These are phyloP conservation scores for Elaphomyces granulatus DNA, from an alignment of 495 filamentous ascomycete genomes.

Conservation along the genomic window DNA sequence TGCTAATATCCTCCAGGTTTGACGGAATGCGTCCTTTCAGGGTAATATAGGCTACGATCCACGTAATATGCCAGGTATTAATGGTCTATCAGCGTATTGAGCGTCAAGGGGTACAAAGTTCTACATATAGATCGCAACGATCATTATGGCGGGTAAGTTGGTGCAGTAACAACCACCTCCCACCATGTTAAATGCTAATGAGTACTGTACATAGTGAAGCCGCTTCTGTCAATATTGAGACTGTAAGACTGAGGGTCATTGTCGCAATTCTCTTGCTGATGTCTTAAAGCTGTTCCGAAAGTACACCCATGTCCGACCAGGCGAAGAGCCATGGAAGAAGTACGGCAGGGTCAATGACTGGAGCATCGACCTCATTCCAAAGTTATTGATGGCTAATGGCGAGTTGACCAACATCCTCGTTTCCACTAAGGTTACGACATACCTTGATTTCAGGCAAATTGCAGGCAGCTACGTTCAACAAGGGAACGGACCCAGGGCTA, in stretches of 20 bases:
- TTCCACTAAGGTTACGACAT: slow-evolving; percentile 90
- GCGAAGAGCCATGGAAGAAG: slow-evolving; percentile 93
- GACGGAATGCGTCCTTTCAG: slow-evolving; percentile 97
- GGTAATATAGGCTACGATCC: slow-evolving; percentile 48
- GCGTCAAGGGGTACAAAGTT: slow-evolving; percentile 98
- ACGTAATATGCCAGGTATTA: no score
- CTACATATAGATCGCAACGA: slow-evolving; percentile 98
- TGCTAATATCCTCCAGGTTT: slow-evolving; percentile 48
- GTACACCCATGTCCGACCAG: slow-evolving; percentile 66
- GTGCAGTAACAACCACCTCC: slow-evolving; percentile 4
- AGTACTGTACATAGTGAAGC: slow-evolving; percentile 53
- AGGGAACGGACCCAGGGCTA: slow-evolving; percentile 60
- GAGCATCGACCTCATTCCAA: slow-evolving; percentile 98
- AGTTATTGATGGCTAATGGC: slow-evolving; percentile 95
- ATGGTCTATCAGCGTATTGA: slow-evolving; percentile 54
- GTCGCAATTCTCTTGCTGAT: slow-evolving; percentile 19
- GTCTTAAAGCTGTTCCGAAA: slow-evolving; percentile 76
- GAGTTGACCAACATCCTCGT: slow-evolving; percentile 97
- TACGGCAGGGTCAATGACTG: slow-evolving; percentile 95
- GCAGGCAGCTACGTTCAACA: slow-evolving; percentile 97
- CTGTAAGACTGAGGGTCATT: slow-evolving; percentile 36
- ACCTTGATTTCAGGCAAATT: slow-evolving; percentile 97
- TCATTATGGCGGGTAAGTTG: slow-evolving; percentile 88
- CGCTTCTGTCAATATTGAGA: slow-evolving; percentile 87
- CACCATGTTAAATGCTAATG: slow-evolving; percentile 16